phyloP scores from a whole-genome alignment of 2,329 filamentous ascomycete species.

The Albophoma yamanashiensis region DNA sequence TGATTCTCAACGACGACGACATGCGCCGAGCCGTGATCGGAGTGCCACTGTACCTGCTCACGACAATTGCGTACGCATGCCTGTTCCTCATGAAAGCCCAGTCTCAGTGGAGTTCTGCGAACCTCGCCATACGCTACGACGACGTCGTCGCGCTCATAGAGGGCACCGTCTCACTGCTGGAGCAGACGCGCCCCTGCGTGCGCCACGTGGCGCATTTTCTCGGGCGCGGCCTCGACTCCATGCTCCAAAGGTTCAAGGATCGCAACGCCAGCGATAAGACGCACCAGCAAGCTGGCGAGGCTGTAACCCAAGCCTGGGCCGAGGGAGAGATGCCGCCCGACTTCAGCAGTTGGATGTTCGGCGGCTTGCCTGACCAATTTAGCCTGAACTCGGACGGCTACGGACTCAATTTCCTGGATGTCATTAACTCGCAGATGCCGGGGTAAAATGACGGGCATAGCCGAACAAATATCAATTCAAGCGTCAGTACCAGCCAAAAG shows the following conservation, averaged over 20 bases:
- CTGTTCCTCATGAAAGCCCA: constrained; percentile 22
- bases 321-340: constrained; percentile 3
- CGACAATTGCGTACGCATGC: constrained; percentile 19
- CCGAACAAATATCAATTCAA: background rate
- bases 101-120: constrained; percentile 16
- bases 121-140: constrained; percentile 16
- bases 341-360: constrained; percentile 18
- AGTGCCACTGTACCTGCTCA: constrained; percentile 20
- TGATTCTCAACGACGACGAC: constrained; percentile 18
- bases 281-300: constrained; percentile 1
- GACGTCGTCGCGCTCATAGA: constrained; percentile 17
- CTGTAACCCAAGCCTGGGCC: background rate
- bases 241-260: constrained; percentile 18
- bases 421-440: constrained; percentile 16
- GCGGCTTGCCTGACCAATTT: constrained; percentile 6
- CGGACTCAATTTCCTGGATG: constrained; percentile 13
- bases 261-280: constrained; percentile 5
- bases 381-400: constrained; percentile 11
- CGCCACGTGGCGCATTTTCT: constrained; percentile 19
- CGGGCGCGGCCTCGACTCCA: constrained; percentile 15
- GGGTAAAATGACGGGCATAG: background rate
- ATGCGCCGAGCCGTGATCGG: constrained; percentile 19
- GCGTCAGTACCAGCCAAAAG: background rate
- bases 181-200: constrained; percentile 13
- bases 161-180: constrained; percentile 12